Evolutionary conservation across 2,329 filamentous ascomycete species (phyloP).

Genomic region (Pyrenophora tritici-repentis): DNA sequence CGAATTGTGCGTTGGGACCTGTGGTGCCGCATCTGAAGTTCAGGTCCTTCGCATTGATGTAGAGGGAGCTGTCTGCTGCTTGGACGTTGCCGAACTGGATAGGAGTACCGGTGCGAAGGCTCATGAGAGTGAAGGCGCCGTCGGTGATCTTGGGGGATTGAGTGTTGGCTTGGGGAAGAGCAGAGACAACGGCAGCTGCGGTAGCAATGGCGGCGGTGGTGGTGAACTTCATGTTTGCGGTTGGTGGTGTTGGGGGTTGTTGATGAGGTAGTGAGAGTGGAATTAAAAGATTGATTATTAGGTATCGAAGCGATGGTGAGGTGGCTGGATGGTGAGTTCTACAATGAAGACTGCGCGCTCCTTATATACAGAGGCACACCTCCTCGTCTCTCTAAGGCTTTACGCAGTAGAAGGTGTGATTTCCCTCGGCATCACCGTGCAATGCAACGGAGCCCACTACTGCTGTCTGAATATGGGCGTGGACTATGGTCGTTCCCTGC

Average conservation of each 20-base stretch:
- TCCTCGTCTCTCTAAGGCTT: background rate
- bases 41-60: constrained; percentile 55
- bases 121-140: constrained; percentile 55
- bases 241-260: constrained; percentile 28
- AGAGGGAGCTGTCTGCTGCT: constrained; percentile 53
- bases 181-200: background rate
- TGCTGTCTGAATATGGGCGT: constrained; percentile 22
- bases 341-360: background rate
- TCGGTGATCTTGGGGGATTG: constrained; percentile 26
- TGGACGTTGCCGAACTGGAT: constrained; percentile 56
- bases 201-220: background rate
- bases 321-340: constrained; percentile 6
- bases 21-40: constrained; percentile 47
- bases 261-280: constrained; percentile 6
- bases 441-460: constrained; percentile 15
- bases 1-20: constrained; percentile 55
- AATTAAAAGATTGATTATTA: constrained; percentile 7
- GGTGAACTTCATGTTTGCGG: constrained; percentile 5
- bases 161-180: constrained; percentile 9
- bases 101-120: constrained; percentile 56
- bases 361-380: constrained; percentile 20
- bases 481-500: constrained; percentile 6
- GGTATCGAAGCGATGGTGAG: constrained; percentile 5
- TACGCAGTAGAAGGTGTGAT: constrained; percentile 12
- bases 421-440: constrained; percentile 12